These are phyloP conservation scores for Coniosporium apollinis DNA, from an alignment of 495 filamentous ascomycete genomes.

Conservation along the genomic window DNA sequence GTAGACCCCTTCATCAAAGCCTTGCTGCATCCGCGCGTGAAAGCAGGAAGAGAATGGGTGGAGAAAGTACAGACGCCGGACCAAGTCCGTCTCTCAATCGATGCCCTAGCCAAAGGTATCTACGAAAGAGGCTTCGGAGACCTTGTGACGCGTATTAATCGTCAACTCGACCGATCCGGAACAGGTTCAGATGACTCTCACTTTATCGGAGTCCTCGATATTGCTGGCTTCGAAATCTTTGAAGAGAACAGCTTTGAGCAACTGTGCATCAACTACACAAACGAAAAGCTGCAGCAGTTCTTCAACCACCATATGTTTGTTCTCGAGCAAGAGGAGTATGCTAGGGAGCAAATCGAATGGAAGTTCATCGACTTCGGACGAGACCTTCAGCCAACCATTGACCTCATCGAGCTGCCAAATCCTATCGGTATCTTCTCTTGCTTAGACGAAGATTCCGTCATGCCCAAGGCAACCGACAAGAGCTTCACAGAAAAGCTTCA, in stretches of 20 bases:
- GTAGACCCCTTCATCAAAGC: conserved; percentile 74
- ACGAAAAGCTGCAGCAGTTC: conserved; percentile 98
- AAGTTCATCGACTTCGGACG: conserved; percentile 98
- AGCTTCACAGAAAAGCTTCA: conserved; percentile 96
- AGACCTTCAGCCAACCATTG: conserved; percentile 94
- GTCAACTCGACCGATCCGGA: conserved; percentile 66
- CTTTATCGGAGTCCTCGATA: conserved; percentile 97
- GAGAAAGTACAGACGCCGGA: conserved; percentile 96
- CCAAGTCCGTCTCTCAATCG: conserved; percentile 76
- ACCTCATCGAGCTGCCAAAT: conserved; percentile 88
- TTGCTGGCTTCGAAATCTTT: conserved; percentile 98
- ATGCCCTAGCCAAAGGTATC: conserved; percentile 90
- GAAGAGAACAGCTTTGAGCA: conserved; percentile 98
- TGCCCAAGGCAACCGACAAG: conserved; percentile 97
- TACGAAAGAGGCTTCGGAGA: conserved; percentile 94
- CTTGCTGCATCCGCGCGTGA: conserved; percentile 79
- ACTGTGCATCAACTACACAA: conserved; percentile 98
- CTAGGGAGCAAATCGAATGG: conserved; percentile 96
- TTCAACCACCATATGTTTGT: conserved; percentile 99
- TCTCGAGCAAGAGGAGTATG: conserved; percentile 96
- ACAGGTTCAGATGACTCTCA: conserved; percentile 69
- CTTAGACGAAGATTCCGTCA: conserved; percentile 93
- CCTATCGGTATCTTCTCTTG: conserved; percentile 98
- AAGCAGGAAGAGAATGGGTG: conserved; percentile 94
- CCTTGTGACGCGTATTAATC: conserved; percentile 81